Evolutionary conservation across 495 filamentous ascomycete genomes (phyloP).

Genomic region (Lentithecium fluviatile): DNA sequence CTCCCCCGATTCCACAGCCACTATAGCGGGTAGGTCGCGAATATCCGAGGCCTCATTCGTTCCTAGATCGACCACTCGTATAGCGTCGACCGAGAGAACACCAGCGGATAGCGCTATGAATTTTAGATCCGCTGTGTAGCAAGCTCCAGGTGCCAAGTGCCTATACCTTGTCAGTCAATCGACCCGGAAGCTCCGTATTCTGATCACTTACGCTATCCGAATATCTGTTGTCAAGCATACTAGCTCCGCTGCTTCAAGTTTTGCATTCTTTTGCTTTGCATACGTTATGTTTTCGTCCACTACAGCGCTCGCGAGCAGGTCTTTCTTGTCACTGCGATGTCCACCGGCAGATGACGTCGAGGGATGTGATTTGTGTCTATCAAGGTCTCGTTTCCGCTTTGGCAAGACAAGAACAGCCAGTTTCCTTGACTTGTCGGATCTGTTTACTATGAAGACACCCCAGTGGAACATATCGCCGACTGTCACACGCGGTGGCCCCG

Average conservation of each 20-base stretch:
- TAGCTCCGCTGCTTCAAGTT: conserved; percentile 70
- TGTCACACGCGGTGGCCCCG: conserved; percentile 59
- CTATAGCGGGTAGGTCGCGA: conserved; percentile 71
- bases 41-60: conserved; percentile 82
- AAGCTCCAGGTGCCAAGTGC: conserved; percentile 72
- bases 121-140: conserved; percentile 74
- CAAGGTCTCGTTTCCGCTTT: conserved; percentile 64
- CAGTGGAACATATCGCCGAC: conserved; percentile 80
- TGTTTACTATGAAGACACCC: conserved; percentile 87
- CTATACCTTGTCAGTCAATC: conserved; percentile 43
- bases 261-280: conserved; percentile 72
- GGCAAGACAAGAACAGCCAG: conserved; percentile 78
- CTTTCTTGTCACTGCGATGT: conserved; percentile 39
- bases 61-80: conserved; percentile 78
- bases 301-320: conserved; percentile 69
- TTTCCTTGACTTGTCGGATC: conserved; percentile 64
- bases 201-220: conserved; percentile 64
- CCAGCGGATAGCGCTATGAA: conserved; percentile 77
- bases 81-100: conserved; percentile 71
- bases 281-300: conserved; percentile 82
- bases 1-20: conserved; percentile 44
- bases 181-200: background rate
- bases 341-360: conserved; percentile 49
- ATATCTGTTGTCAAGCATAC: conserved; percentile 82
- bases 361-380: conserved; percentile 55